Evolutionary conservation across 495 filamentous ascomycete species (phyloP).

Genomic region (Xylaria longipes): DNA sequence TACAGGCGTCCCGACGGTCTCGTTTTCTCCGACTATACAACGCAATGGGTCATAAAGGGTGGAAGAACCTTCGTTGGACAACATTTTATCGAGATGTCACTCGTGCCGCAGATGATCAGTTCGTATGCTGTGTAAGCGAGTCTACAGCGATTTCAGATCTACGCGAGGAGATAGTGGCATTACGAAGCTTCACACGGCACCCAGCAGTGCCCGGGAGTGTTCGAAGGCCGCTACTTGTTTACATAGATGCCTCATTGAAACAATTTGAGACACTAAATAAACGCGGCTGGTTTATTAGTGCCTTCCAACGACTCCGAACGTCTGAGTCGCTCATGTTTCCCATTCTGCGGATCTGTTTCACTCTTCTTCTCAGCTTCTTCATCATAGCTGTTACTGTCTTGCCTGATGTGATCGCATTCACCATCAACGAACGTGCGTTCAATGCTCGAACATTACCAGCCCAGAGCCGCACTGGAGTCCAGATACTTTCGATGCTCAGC

Average conservation of each 20-base stretch:
- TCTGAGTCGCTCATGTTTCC: not conserved
- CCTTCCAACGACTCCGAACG: not conserved
- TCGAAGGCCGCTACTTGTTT: slow-evolving; percentile 5
- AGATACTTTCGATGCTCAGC: slow-evolving; percentile 9
- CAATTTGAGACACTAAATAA: slow-evolving; percentile 20
- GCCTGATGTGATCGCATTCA: slow-evolving; percentile 21
- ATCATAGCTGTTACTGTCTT: slow-evolving; percentile 17
- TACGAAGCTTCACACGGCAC: slow-evolving; percentile 7
- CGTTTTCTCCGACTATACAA: not conserved
- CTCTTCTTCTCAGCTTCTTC: slow-evolving; percentile 18
- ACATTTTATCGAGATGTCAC: slow-evolving; percentile 20
- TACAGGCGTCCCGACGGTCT: not conserved
- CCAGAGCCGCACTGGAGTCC: slow-evolving; percentile 15
- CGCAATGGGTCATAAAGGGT: not conserved
- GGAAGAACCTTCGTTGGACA: slow-evolving; percentile 3
- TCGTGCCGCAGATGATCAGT: slow-evolving; percentile 1
- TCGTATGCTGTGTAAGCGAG: not conserved
- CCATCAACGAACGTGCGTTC: slow-evolving; percentile 18
- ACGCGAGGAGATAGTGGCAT: slow-evolving; percentile 19
- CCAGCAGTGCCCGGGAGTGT: slow-evolving; percentile 8
- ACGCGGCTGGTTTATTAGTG: slow-evolving; percentile 9
- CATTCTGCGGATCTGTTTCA: slow-evolving; percentile 10
- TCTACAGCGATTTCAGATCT: slow-evolving; percentile 7
- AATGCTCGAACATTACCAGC: slow-evolving; percentile 20
- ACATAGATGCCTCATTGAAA: slow-evolving; percentile 17